Evolutionary conservation across 768 basidiomycete species (phyloP).

Genomic region (Sporobolomyces phaffii): DNA sequence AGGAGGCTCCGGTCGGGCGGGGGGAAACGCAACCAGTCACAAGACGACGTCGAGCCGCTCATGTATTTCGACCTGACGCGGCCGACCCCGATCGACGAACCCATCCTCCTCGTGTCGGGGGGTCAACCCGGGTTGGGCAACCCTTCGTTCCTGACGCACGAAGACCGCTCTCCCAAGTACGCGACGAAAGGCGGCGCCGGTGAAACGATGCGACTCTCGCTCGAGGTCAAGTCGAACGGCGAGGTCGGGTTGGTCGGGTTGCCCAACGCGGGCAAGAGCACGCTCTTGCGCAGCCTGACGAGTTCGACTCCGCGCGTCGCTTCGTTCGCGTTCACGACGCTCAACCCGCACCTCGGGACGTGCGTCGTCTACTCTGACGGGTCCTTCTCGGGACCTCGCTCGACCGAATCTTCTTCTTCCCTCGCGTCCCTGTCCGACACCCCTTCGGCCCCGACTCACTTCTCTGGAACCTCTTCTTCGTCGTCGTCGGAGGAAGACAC

Average conservation of each 20-base stretch:
- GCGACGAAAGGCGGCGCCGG: slow-evolving; percentile 72
- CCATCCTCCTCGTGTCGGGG: slow-evolving; percentile 50
- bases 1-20: not conserved
- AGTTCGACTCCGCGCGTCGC: slow-evolving; percentile 81
- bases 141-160: slow-evolving; percentile 67
- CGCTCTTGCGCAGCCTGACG: slow-evolving; percentile 79
- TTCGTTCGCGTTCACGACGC: slow-evolving; percentile 86
- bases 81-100: slow-evolving; percentile 24
- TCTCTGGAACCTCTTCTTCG: slow-evolving; percentile 6
- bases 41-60: slow-evolving; percentile 8
- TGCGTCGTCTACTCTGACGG: slow-evolving; percentile 49
- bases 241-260: slow-evolving; percentile 95
- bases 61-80: slow-evolving; percentile 54
- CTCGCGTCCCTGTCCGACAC: slow-evolving; percentile 42
- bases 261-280: slow-evolving; percentile 82
- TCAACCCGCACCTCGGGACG: slow-evolving; percentile 88
- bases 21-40: not conserved
- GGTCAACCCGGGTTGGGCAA: slow-evolving; percentile 82
- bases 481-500: no score
- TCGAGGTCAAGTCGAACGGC: slow-evolving; percentile 88
- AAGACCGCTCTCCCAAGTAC: slow-evolving; percentile 69
- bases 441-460: slow-evolving; percentile 10
- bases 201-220: slow-evolving; percentile 68
- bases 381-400: slow-evolving; percentile 32
- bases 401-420: slow-evolving; percentile 48